phyloP scores from a whole-genome alignment of 306 rosid species.

The Comarum palustre region DNA sequence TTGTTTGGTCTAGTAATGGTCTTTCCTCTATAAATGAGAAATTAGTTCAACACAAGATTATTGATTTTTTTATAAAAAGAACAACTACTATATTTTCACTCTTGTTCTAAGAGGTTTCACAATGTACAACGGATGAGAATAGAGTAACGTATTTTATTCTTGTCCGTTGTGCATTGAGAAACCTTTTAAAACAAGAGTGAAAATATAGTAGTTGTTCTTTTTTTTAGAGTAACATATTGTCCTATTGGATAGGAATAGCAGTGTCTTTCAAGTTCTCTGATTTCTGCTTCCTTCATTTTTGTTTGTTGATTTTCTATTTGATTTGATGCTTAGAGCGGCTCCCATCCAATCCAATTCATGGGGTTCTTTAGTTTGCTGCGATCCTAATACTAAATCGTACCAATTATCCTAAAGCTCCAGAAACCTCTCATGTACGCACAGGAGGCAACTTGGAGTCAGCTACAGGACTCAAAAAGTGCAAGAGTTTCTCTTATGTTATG shows the following conservation, averaged over 20 bases:
- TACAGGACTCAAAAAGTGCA: slow-evolving; percentile 12
- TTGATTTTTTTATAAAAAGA: too few species aligned
- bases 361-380: not conserved
- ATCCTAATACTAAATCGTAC: not conserved
- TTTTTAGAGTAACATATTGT: not conserved
- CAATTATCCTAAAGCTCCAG: slow-evolving; percentile 22
- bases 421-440: slow-evolving; percentile 11
- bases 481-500: slow-evolving; percentile 2
- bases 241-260: not conserved
- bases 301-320: not conserved
- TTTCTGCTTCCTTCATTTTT: not conserved
- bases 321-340: slow-evolving; percentile 4
- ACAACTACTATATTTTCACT: too few species aligned
- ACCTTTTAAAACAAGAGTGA: too few species aligned
- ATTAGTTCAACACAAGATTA: too few species aligned
- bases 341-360: slow-evolving; percentile 15
- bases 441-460: slow-evolving; percentile 6
- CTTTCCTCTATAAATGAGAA: too few species aligned
- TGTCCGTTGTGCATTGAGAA: too few species aligned
- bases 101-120: too few species aligned
- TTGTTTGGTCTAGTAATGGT: too few species aligned
- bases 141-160: too few species aligned
- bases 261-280: not conserved
- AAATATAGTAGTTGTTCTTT: too few species aligned
- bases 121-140: too few species aligned